These are phyloP conservation scores for Pyrenochaeta sp. DNA, from an alignment of 2,329 filamentous ascomycete species.

Conservation along the genomic window DNA sequence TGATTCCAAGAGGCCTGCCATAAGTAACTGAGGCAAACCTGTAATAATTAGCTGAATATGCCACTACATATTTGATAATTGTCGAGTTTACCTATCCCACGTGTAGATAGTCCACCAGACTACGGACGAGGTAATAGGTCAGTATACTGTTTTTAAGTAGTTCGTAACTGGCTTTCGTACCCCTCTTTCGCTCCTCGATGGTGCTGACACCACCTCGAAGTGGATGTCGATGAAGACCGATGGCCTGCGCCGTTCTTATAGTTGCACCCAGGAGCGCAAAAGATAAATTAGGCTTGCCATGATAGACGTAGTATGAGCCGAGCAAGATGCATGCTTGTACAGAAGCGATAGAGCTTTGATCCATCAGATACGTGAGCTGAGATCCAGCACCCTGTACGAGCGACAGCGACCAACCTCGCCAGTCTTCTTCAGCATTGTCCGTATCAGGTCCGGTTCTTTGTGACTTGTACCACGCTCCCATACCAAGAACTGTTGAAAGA, in stretches of 20 bases:
- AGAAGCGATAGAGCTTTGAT: constrained; percentile 49
- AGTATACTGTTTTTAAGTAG: too few relatives aligned
- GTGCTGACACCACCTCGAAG: constrained; percentile 29
- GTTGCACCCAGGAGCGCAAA: constrained; percentile 51
- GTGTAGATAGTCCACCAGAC: constrained; percentile 57
- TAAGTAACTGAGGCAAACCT: constrained; percentile 53
- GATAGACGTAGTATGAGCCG: constrained; percentile 54
- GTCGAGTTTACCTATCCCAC: constrained; percentile 44
- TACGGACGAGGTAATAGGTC: too few relatives aligned
- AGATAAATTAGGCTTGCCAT: constrained; percentile 52
- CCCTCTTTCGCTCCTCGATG: constrained; percentile 49
- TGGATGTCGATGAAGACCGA: constrained; percentile 44
- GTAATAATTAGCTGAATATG: neutral
- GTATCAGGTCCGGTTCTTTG: constrained; percentile 22
- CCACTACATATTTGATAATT: neutral
- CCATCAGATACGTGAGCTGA: constrained; percentile 53
- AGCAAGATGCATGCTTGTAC: constrained; percentile 53
- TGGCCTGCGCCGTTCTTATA: constrained; percentile 48
- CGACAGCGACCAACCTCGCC: constrained; percentile 19
- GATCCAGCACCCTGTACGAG: constrained; percentile 42
- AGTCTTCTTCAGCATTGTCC: constrained; percentile 16
- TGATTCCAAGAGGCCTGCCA: constrained; percentile 52
- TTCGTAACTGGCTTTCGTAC: too few relatives aligned
- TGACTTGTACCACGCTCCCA: constrained; percentile 52
- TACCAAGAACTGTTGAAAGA: constrained; percentile 48